Percentiles rank a stretch among this genome's conserved stretches.
These are phyloP conservation scores for Castanea sativa DNA, from an alignment of 306 rosid genomes.

Conservation along the genomic window DNA sequence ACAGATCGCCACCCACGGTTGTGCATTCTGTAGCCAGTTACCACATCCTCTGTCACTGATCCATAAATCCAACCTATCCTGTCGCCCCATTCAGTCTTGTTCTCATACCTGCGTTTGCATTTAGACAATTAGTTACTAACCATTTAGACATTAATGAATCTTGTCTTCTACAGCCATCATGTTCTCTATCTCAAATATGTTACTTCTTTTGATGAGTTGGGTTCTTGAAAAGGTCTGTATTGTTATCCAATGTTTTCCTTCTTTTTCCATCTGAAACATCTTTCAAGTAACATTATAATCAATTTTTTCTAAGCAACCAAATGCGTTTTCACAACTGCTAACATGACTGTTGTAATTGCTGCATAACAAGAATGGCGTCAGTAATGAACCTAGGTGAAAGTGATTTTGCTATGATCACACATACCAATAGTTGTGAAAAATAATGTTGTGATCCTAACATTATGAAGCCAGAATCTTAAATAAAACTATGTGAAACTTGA, in stretches of 20 bases:
- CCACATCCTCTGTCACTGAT: conserved; percentile 84
- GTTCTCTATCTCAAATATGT: not conserved
- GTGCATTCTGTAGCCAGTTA: conserved; percentile 91
- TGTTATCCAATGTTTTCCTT: too few species aligned
- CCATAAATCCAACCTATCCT: conserved; percentile 90
- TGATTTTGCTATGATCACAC: too few species aligned
- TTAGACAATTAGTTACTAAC: not conserved
- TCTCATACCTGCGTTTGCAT: conserved; percentile 57
- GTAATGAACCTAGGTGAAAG: too few species aligned
- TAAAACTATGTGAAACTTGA: not conserved
- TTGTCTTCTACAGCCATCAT: not conserved
- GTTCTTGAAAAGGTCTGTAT: not conserved
- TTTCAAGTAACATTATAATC: too few species aligned
- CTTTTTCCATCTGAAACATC: too few species aligned
- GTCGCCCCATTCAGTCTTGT: conserved; percentile 88
- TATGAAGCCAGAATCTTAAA: not conserved
- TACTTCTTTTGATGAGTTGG: not conserved
- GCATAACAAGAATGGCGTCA: too few species aligned
- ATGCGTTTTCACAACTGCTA: too few species aligned
- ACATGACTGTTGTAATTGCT: too few species aligned
- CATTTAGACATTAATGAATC: not conserved
- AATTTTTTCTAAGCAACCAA: too few species aligned
- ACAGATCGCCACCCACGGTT: conserved; percentile 89
- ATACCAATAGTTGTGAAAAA: too few species aligned
- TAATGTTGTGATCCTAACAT: too few species aligned